phyloP scores from a whole-genome alignment of 352 stramenopile genomes.

The Pythium brachiatum region DNA sequence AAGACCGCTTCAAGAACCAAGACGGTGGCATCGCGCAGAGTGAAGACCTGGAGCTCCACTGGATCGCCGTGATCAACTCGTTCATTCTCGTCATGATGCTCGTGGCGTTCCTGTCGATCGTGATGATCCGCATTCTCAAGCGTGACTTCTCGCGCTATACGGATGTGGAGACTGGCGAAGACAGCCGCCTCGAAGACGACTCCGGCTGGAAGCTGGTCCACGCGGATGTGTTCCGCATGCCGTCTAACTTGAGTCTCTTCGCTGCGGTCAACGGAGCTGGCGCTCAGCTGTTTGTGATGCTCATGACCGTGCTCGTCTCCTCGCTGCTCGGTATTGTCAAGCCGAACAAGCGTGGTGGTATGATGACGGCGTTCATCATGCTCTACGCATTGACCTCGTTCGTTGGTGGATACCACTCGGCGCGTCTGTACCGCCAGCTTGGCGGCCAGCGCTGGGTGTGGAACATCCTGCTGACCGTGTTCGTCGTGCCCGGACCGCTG shows the following conservation, averaged over 20 bases:
- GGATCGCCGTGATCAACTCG: slow-evolving; percentile 98
- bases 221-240: slow-evolving; percentile 96
- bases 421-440: slow-evolving; percentile 93
- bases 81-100: slow-evolving; percentile 97
- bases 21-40: slow-evolving; percentile 26
- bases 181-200: slow-evolving; percentile 90
- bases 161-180: slow-evolving; percentile 89
- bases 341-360: slow-evolving; percentile 90
- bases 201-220: slow-evolving; percentile 98
- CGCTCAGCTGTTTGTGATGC: slow-evolving; percentile 93
- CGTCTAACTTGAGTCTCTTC: slow-evolving; percentile 90
- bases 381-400: slow-evolving; percentile 94
- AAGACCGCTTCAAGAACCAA: slow-evolving; percentile 89
- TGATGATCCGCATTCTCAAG: slow-evolving; percentile 96
- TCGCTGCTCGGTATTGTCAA: slow-evolving; percentile 92
- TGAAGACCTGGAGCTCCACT: slow-evolving; percentile 92
- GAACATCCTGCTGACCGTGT: slow-evolving; percentile 91
- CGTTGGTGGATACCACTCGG: slow-evolving; percentile 92
- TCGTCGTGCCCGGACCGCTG: slow-evolving; percentile 92
- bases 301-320: slow-evolving; percentile 89
- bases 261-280: slow-evolving; percentile 91
- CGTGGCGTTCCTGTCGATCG: slow-evolving; percentile 95
- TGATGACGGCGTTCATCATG: slow-evolving; percentile 93
- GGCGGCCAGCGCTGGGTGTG: slow-evolving; percentile 94
- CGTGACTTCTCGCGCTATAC: slow-evolving; percentile 98